Percentiles rank a stretch among this genome's conserved stretches.
These are phyloP conservation scores for Rhytidhysteron rufulum DNA, from an alignment of 2,329 filamentous ascomycete species.

Conservation along the genomic window DNA sequence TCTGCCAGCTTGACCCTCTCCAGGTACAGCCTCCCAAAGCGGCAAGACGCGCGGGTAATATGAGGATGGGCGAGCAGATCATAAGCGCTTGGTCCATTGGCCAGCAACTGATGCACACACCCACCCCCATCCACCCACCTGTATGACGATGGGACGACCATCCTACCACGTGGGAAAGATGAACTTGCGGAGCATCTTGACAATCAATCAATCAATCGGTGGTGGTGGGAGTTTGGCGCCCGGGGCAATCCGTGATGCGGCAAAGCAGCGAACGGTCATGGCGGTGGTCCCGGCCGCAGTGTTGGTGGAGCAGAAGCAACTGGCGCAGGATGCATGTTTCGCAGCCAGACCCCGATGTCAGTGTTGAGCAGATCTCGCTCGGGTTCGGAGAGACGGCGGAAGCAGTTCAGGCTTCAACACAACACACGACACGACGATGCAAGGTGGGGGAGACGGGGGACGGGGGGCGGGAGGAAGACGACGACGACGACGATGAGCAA, in stretches of 20 bases:
- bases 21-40: slow-evolving; percentile 3
- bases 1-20: no score
- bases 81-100: slow-evolving; percentile 5
- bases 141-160: slow-evolving; percentile 2
- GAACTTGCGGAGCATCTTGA: slow-evolving; percentile 1
- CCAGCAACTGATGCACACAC: no score
- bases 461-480: no score
- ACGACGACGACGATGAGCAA: no score
- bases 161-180: slow-evolving; percentile 13
- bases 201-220: no score
- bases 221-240: no score
- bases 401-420: no score
- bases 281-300: neutral
- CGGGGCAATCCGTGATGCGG: neutral
- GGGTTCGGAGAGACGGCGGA: neutral
- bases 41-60: slow-evolving; percentile 9
- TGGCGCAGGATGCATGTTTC: neutral
- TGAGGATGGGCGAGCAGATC: slow-evolving; percentile 7
- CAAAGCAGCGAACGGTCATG: neutral
- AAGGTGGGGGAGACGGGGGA: no score
- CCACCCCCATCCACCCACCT: no score
- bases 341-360: neutral
- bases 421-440: no score
- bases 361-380: neutral
- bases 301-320: neutral